phyloP scores from a whole-genome alignment of 331 rosid genomes.

The Telfairia occidentalis region DNA sequence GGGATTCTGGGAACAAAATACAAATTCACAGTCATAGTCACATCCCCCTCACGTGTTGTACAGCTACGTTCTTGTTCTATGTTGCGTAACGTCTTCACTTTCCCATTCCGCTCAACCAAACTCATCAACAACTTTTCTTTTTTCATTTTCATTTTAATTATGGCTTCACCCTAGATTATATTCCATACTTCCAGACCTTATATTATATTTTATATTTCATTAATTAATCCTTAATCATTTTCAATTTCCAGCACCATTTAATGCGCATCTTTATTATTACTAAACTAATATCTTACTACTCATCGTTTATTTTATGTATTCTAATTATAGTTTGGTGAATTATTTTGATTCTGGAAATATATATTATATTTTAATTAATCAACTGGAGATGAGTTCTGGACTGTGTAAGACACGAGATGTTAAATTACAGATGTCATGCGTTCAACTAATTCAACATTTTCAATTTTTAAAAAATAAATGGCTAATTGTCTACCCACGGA shows the following conservation, averaged over 20 bases:
- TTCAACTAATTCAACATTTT: not conserved
- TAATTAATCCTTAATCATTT: not conserved
- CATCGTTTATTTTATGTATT: no score
- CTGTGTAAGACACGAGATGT: not conserved
- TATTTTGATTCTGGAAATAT: not conserved
- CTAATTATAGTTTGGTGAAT: not conserved
- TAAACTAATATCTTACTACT: not conserved
- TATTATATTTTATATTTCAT: not conserved
- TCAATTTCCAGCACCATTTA: not conserved
- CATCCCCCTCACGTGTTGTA: not conserved
- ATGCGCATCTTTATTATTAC: not conserved
- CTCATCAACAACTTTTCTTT: not conserved
- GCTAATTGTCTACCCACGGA: no score
- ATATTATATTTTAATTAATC: not conserved
- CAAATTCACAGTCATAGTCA: not conserved
- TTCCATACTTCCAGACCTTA: not conserved
- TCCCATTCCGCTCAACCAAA: not conserved
- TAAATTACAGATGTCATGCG: not conserved
- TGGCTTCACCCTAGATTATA: not conserved
- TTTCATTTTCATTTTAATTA: not conserved
- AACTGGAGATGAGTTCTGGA: not conserved
- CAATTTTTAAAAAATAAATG: no score
- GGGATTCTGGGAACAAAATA: constrained; percentile 7
- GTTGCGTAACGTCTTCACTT: not conserved
- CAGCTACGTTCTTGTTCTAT: not conserved